Evolutionary conservation across 768 basidiomycete species (phyloP).

Genomic region (Naganishia vishniacii): DNA sequence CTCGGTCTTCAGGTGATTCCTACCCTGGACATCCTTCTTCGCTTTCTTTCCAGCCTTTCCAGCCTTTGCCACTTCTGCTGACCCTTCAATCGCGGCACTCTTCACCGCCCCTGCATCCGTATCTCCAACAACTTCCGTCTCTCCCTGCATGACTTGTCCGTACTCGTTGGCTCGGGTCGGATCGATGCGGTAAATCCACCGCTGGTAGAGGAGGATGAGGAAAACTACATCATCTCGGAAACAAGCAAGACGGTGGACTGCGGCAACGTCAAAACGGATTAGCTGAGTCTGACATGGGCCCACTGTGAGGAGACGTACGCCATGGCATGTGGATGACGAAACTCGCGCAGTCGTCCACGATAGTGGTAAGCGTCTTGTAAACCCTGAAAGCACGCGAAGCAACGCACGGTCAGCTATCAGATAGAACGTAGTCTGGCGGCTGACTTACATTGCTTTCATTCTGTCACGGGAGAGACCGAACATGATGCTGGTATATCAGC

Average conservation of each 20-base stretch:
- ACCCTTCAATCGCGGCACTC: neutral
- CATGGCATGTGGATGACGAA: constrained; percentile 33
- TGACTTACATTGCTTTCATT: constrained; percentile 78
- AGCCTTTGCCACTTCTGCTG: neutral
- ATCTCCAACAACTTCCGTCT: constrained; percentile 1
- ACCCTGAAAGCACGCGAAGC: constrained; percentile 1
- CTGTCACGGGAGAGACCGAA: constrained; percentile 15
- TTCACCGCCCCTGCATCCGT: neutral
- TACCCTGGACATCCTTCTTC: constrained; percentile 16
- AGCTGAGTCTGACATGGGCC: neutral
- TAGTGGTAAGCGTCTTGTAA: constrained; percentile 42
- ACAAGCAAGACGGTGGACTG: constrained; percentile 56
- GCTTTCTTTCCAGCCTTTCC: constrained; percentile 1
- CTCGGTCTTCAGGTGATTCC: constrained; percentile 17
- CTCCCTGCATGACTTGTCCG: constrained; percentile 63
- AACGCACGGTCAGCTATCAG: neutral
- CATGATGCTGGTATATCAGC: neutral
- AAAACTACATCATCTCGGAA: constrained; percentile 53
- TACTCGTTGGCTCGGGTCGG: constrained; percentile 93
- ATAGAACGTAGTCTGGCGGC: constrained; percentile 70
- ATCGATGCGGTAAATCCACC: constrained; percentile 96
- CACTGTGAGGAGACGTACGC: constrained; percentile 1
- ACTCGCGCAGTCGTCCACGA: constrained; percentile 83
- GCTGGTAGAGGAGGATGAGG: constrained; percentile 86
- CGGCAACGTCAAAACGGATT: too few species aligned